Percentiles rank a stretch among this genome's conserved stretches.
phyloP scores from a whole-genome alignment of 108 stramenopile genomes.

The Cyclotella atomus region DNA sequence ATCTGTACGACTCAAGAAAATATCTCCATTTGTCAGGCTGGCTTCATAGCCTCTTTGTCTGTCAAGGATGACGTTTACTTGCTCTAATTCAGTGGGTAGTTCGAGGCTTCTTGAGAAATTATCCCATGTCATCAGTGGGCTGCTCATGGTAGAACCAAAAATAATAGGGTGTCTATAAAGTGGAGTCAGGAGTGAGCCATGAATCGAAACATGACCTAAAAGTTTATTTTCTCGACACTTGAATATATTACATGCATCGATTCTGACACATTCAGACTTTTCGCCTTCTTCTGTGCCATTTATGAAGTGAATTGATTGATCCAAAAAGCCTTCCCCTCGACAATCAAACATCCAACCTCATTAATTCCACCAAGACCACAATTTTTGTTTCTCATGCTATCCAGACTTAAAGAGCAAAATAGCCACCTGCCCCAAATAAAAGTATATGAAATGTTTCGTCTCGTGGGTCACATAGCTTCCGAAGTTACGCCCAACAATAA shows the following conservation, averaged over 20 bases:
- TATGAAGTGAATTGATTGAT: neutral
- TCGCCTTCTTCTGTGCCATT: neutral
- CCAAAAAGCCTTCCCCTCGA: neutral
- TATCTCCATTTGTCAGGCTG: slow-evolving; percentile 20
- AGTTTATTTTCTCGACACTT: neutral
- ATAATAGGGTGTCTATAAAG: neutral
- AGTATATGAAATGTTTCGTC: slow-evolving; percentile 99
- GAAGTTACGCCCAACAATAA: slow-evolving; percentile 93
- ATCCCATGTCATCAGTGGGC: slow-evolving; percentile 15
- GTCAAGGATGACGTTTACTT: slow-evolving; percentile 19
- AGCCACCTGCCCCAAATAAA: slow-evolving; percentile 99
- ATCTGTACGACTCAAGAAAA: slow-evolving; percentile 26
- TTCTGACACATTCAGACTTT: no score
- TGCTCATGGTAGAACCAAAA: slow-evolving; percentile 2
- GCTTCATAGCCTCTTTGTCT: slow-evolving; percentile 21
- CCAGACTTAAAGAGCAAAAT: slow-evolving; percentile 99
- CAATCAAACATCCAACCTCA: no score
- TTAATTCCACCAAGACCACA: no score
- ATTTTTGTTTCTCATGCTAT: neutral
- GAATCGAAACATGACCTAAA: slow-evolving; percentile 13
- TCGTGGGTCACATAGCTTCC: slow-evolving; percentile 96
- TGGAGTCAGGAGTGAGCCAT: neutral
- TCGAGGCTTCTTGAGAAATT: neutral
- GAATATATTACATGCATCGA: no score
- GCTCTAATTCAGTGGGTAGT: neutral